phyloP scores from a whole-genome alignment of 2,329 filamentous ascomycete species.

The Stachybotrys echinatus region DNA sequence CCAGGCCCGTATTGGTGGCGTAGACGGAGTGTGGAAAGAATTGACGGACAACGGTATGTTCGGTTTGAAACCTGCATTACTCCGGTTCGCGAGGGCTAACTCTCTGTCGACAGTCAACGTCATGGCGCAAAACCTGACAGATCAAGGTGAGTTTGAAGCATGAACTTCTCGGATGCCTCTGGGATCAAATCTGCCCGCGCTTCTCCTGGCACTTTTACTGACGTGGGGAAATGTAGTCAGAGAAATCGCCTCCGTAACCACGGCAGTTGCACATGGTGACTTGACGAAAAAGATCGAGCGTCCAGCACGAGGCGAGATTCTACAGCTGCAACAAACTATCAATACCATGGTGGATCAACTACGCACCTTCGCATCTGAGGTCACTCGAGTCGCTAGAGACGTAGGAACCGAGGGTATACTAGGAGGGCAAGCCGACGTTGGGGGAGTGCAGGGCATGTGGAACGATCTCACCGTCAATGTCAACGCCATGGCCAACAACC shows the following conservation, averaged over 20 bases:
- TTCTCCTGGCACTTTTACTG: constrained; percentile 5
- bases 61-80: background rate
- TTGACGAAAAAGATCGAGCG: constrained; percentile 80
- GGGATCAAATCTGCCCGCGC: background rate
- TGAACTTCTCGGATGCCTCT: constrained; percentile 7
- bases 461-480: constrained; percentile 82
- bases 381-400: constrained; percentile 76
- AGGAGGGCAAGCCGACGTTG: constrained; percentile 76
- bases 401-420: constrained; percentile 81
- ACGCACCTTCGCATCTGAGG: constrained; percentile 77
- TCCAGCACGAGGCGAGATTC: constrained; percentile 74
- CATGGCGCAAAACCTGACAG: constrained; percentile 77
- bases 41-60: constrained; percentile 73
- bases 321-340: constrained; percentile 79
- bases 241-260: constrained; percentile 81
- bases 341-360: constrained; percentile 88
- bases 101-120: constrained; percentile 60
- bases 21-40: constrained; percentile 97
- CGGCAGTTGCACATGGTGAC: constrained; percentile 77
- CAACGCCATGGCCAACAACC: constrained; percentile 82
- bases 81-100: constrained; percentile 10
- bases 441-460: constrained; percentile 84
- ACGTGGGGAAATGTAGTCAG: constrained; percentile 46
- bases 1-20: constrained; percentile 87
- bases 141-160: constrained; percentile 52